Evolutionary conservation across 2,329 filamentous ascomycete genomes (phyloP).

Genomic region (Scedosporium boydii): DNA sequence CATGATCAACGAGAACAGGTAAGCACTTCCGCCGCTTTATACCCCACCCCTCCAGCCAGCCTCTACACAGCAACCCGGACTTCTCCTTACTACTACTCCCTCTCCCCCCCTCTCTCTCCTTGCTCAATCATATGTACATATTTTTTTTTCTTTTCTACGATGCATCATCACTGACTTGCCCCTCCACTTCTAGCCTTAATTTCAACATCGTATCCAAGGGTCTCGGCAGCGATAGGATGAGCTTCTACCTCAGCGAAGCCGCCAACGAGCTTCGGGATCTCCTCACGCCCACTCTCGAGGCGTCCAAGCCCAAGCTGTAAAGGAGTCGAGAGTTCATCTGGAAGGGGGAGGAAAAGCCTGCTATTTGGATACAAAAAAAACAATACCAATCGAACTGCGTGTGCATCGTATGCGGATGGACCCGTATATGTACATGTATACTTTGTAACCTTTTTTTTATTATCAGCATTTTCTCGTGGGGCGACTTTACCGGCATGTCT

Average conservation of each 20-base stretch:
- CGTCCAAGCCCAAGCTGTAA: constrained; percentile 82
- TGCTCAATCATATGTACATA: neutral
- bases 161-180: neutral
- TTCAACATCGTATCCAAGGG: constrained; percentile 97
- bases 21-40: constrained; percentile 16
- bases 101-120: neutral
- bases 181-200: constrained; percentile 56
- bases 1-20: constrained; percentile 99
- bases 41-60: neutral
- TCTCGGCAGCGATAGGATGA: constrained; percentile 85
- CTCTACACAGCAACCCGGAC: neutral
- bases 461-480: neutral
- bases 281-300: constrained; percentile 68
- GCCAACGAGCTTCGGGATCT: constrained; percentile 83
- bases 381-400: neutral
- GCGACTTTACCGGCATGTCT: neutral
- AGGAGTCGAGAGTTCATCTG: constrained; percentile 1
- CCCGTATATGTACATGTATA: neutral
- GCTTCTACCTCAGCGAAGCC: constrained; percentile 90
- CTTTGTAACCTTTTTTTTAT: neutral
- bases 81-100: neutral
- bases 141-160: neutral
- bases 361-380: neutral
- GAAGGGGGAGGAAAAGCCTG: neutral
- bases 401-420: neutral